Conservation (phyloP, 345 rosid species). For the Combretum micranthum region DNA sequence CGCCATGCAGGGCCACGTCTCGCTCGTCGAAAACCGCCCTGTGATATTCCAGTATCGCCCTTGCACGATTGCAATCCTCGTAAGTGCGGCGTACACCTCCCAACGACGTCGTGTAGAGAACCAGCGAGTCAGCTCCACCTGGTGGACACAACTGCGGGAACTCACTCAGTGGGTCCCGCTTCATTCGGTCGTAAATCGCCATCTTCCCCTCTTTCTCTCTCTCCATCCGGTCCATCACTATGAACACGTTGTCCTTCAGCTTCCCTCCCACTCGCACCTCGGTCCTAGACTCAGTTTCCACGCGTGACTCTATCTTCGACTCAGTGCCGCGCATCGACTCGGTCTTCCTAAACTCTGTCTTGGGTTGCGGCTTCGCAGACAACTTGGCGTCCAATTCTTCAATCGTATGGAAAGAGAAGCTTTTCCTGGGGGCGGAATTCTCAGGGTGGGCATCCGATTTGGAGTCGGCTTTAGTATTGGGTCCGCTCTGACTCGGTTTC, state of each 20-base stretch:
- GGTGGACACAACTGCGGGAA: conserved; percentile 81
- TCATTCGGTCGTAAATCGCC: conserved; percentile 28
- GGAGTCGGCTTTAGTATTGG: not conserved
- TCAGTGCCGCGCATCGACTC: conserved; percentile 16
- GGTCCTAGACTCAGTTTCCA: conserved; percentile 14
- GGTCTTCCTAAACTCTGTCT: conserved; percentile 28
- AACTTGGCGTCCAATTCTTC: conserved; percentile 67
- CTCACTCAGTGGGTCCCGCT: conserved; percentile 62
- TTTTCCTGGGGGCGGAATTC: conserved; percentile 26
- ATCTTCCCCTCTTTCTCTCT: conserved; percentile 64
- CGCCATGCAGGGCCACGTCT: conserved; percentile 77
- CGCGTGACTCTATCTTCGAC: conserved; percentile 7
- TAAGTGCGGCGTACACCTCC: conserved; percentile 75
- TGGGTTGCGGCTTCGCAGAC: conserved; percentile 20
- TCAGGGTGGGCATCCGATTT: conserved; percentile 8
- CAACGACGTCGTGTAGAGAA: conserved; percentile 85
- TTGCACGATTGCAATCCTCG: conserved; percentile 59
- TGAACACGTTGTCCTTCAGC: conserved; percentile 65
- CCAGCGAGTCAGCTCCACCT: conserved; percentile 50
- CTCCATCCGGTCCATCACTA: conserved; percentile 49
- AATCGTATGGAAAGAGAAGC: conserved; percentile 69
- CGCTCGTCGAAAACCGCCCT: conserved; percentile 73
- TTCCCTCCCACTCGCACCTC: conserved; percentile 26
- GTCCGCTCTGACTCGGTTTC: conserved; percentile 5
- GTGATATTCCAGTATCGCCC: conserved; percentile 45